These are phyloP conservation scores for Exophiala spinifera DNA, from an alignment of 2,329 filamentous ascomycete genomes.

Conservation along the genomic window DNA sequence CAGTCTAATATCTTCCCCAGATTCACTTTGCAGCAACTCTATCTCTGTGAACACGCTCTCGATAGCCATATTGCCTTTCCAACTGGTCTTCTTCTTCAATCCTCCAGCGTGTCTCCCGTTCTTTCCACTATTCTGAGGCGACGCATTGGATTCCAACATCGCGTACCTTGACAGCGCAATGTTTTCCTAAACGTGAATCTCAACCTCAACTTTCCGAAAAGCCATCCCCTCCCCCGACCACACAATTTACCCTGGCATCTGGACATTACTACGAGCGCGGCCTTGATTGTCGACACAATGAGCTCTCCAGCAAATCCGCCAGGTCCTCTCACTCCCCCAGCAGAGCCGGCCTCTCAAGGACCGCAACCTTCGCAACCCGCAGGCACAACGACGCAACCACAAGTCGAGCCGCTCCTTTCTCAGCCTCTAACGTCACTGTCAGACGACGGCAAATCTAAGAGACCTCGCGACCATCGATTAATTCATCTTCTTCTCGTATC, in stretches of 20 bases:
- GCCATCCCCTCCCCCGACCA: too few relatives aligned
- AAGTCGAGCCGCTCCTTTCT: slow-evolving; percentile 33
- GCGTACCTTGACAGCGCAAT: too few relatives aligned
- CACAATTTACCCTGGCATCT: too few relatives aligned
- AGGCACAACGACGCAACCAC: slow-evolving; percentile 20
- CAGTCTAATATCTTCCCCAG: not conserved
- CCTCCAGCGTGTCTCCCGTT: too few relatives aligned
- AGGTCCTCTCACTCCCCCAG: slow-evolving; percentile 43
- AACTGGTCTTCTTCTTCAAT: not conserved
- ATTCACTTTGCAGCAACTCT: not conserved
- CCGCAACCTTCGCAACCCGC: slow-evolving; percentile 23
- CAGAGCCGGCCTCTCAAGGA: slow-evolving; percentile 35
- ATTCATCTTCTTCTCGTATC: slow-evolving; percentile 51
- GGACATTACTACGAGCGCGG: too few relatives aligned
- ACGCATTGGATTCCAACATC: too few relatives aligned
- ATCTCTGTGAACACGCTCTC: not conserved
- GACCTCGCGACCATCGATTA: slow-evolving; percentile 50
- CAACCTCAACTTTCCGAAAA: too few relatives aligned
- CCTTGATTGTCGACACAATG: slow-evolving; percentile 7
- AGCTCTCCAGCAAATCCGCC: slow-evolving; percentile 26
- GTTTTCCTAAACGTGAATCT: too few relatives aligned
- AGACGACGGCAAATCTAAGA: slow-evolving; percentile 46
- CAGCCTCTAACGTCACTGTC: slow-evolving; percentile 44
- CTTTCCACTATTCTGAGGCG: too few relatives aligned
- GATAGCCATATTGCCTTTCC: not conserved